Evolutionary conservation across 2,329 filamentous ascomycete genomes (phyloP), one percentile per base, ranked within the genome.

Genomic region (Fusarium sp.): DNA sequence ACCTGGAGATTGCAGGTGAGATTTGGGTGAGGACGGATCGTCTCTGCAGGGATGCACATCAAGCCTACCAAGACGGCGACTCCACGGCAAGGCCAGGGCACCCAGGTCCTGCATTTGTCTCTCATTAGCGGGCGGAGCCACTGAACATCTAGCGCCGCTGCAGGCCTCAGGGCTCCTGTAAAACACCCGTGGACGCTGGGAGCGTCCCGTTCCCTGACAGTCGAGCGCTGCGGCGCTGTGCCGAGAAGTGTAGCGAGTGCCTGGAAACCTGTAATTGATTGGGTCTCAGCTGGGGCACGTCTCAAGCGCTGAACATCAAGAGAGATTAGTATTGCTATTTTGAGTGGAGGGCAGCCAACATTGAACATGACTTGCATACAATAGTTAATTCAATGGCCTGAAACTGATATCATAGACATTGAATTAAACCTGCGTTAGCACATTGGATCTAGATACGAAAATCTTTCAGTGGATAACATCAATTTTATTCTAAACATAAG

Each of bases 21-120:
- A 74, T 74, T 73, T 74, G 68, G 68, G 54, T 67, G 71, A 71
- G 65, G 65, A 70, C 67, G 71, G 75, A 76, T 77, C 75, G 75
- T 67, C 73, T 71, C 67, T 75, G 75, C 75, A 76, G 75, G 75
- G 75, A 74, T 76, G 61, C 34, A 55, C 65, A 70, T 67, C 69
- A 70, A 71, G 67, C 34, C 34, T 36, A 51, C 56, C 55, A 47
- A 40, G 50, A 28, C 15, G 49, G 39, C 52, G 49, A 62, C 62
- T 66, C 66, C 62, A 69, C 42, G 52, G 30, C 38, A 34, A 52
- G 38, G 57, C 56, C 68, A 65, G 60, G 71, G 61, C 56, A 60
- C 45, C 69, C 69, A 68, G 44, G 68, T 62, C 56, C 60, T 49
- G 65, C 55, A 60, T 62, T 39, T 66, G 48, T 68, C 56, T 59